Conservation (phyloP, 1,284 basidiomycete species). For the Tilletia indica region DNA sequence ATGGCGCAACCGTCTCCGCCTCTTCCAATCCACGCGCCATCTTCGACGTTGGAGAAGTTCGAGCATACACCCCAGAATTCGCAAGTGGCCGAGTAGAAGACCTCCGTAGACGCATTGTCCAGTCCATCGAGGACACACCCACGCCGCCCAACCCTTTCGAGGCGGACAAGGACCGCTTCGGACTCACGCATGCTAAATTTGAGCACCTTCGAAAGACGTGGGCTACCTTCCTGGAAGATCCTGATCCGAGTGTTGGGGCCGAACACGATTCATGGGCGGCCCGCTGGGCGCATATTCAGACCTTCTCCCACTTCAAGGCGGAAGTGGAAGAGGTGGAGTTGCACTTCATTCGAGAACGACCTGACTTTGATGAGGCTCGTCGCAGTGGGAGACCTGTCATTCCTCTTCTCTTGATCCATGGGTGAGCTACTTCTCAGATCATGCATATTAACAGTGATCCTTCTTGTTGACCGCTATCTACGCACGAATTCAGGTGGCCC, state of each 20-base stretch:
- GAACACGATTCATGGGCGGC: constrained; percentile 41
- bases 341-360: constrained; percentile 51
- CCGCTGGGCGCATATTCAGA: constrained; percentile 25
- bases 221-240: constrained; percentile 29
- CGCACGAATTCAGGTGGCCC: background rate
- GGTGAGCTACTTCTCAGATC: constrained; percentile 40
- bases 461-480: background rate
- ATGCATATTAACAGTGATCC: too few relatives aligned
- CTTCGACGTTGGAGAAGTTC: constrained; percentile 6
- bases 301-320: constrained; percentile 38
- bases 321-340: constrained; percentile 42
- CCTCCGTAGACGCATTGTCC: constrained; percentile 13
- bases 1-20: background rate
- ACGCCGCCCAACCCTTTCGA: constrained; percentile 23
- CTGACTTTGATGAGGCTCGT: constrained; percentile 21
- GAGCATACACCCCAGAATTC: background rate
- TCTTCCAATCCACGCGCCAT: constrained; percentile 7
- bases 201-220: constrained; percentile 31
- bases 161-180: constrained; percentile 32
- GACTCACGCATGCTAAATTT: constrained; percentile 34
- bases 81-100: background rate
- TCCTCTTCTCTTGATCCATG: constrained; percentile 54
- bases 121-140: background rate
- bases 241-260: constrained; percentile 27
- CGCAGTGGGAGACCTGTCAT: constrained; percentile 33